Evolutionary conservation across 2,329 filamentous ascomycete species (phyloP).

Genomic region (Aureobasidium sp.): DNA sequence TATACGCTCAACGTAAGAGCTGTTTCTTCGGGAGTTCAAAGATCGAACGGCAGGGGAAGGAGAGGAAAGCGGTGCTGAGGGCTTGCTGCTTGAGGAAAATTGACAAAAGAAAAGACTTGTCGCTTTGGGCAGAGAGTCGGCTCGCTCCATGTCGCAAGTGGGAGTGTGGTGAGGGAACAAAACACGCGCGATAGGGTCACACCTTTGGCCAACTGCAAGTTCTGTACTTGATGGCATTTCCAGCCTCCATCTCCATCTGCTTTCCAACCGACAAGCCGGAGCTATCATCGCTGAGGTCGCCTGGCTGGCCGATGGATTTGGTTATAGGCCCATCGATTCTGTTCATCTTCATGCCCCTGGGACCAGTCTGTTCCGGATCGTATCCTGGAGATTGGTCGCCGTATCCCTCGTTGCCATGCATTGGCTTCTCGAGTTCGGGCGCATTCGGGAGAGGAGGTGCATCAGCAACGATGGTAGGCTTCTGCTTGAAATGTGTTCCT

Average conservation of each 20-base stretch:
- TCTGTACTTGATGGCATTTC: slow-evolving; percentile 78
- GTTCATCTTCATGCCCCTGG: slow-evolving; percentile 28
- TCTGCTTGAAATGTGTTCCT: slow-evolving; percentile 20
- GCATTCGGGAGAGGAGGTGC: slow-evolving; percentile 12
- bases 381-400: slow-evolving; percentile 18
- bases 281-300: slow-evolving; percentile 24
- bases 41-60: background rate
- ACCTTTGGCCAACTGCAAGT: slow-evolving; percentile 92
- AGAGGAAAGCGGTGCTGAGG: background rate
- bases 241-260: slow-evolving; percentile 70
- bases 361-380: slow-evolving; percentile 24
- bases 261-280: slow-evolving; percentile 41
- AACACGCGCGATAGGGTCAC: slow-evolving; percentile 10
- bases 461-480: slow-evolving; percentile 10
- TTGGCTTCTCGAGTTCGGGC: slow-evolving; percentile 14
- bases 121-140: slow-evolving; percentile 2
- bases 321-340: slow-evolving; percentile 31
- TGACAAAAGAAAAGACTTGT: background rate
- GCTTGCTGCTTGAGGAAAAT: background rate
- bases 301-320: slow-evolving; percentile 24
- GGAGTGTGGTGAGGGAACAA: background rate
- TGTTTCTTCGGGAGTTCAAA: background rate
- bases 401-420: slow-evolving; percentile 18
- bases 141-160: background rate
- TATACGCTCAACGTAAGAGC: background rate